Percentiles rank a stretch among this genome's conserved stretches.
Evolutionary conservation across 768 basidiomycete genomes (phyloP).

Genomic region (Mycena rosella): DNA sequence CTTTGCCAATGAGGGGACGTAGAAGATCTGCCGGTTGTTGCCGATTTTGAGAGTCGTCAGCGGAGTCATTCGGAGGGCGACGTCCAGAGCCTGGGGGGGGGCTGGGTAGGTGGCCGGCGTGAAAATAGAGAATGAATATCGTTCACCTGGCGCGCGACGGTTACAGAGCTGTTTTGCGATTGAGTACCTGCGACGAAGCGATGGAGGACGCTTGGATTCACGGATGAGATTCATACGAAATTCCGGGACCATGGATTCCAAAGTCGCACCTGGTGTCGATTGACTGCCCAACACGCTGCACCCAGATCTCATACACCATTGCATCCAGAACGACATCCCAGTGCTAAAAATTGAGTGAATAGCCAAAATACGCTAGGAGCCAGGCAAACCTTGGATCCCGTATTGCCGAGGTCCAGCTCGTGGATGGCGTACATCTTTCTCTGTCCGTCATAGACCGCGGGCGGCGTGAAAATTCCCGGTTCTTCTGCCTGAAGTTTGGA

Average conservation of each 20-base stretch:
- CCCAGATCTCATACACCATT: conserved; percentile 57
- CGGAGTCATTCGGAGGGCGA: conserved; percentile 81
- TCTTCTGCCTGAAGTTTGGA: conserved; percentile 57
- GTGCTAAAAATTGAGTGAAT: conserved; percentile 15
- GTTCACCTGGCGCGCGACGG: conserved; percentile 72
- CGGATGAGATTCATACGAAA: too few species aligned
- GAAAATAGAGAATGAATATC: not conserved
- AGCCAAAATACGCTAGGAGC: not conserved
- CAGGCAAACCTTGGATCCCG: conserved; percentile 50
- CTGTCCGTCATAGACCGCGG: conserved; percentile 68
- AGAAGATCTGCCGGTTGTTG: conserved; percentile 70
- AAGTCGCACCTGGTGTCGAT: conserved; percentile 39
- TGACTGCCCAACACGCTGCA: conserved; percentile 68
- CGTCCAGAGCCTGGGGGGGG: conserved; percentile 71
- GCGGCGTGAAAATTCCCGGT: conserved; percentile 58
- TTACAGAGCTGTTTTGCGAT: conserved; percentile 72
- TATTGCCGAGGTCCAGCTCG: conserved; percentile 45
- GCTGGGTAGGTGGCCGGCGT: not conserved
- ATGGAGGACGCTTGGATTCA: conserved; percentile 45
- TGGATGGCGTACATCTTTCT: conserved; percentile 67
- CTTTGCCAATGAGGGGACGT: conserved; percentile 63
- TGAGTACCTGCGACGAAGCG: conserved; percentile 75
- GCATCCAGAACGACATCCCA: conserved; percentile 55
- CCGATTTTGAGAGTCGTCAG: conserved; percentile 74
- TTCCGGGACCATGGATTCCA: too few species aligned